Evolutionary conservation across 2,329 filamentous ascomycete genomes (phyloP).

Genomic region (Stachybotrys elegans): DNA sequence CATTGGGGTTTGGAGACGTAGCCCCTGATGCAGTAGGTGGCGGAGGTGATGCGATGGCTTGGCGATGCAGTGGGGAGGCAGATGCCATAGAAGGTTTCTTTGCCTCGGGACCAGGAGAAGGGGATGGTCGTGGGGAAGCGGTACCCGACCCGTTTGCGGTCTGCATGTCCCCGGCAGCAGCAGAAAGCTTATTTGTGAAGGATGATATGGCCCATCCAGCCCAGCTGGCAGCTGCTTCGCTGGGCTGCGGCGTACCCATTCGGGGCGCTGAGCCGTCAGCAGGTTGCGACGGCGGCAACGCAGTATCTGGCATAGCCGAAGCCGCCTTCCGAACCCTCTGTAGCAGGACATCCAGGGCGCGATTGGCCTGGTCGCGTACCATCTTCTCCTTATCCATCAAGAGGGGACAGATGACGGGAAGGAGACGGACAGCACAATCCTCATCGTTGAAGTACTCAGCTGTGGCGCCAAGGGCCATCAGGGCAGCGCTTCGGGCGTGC

Average conservation of each 20-base stretch:
- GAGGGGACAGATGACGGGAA: conserved; percentile 78
- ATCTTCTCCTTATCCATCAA: conserved; percentile 95
- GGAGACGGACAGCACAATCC: conserved; percentile 76
- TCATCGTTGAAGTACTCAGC: conserved; percentile 83
- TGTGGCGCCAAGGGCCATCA: conserved; percentile 82
- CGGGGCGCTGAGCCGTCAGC: conserved; percentile 55
- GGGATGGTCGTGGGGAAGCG: conserved; percentile 33
- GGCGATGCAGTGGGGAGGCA: conserved; percentile 54
- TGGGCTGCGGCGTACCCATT: conserved; percentile 73
- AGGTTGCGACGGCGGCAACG: conserved; percentile 60
- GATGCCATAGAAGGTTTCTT: conserved; percentile 40
- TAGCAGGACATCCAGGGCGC: conserved; percentile 82
- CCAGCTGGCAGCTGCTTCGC: conserved; percentile 55
- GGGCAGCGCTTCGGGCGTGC: conserved; percentile 82
- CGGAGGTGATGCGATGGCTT: conserved; percentile 51
- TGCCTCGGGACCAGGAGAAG: conserved; percentile 33
- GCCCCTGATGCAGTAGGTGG: conserved; percentile 37
- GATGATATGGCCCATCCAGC: conserved; percentile 97
- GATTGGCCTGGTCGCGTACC: conserved; percentile 84
- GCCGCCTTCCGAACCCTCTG: conserved; percentile 76
- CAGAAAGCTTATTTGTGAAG: conserved; percentile 88
- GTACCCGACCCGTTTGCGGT: conserved; percentile 40
- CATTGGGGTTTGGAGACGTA: conserved; percentile 39
- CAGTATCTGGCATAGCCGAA: conserved; percentile 73
- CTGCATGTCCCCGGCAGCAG: conserved; percentile 83